Base-by-base conservation (phyloP, 2,329 filamentous ascomycete species). In the Rachicladosporium sp. region DNA sequence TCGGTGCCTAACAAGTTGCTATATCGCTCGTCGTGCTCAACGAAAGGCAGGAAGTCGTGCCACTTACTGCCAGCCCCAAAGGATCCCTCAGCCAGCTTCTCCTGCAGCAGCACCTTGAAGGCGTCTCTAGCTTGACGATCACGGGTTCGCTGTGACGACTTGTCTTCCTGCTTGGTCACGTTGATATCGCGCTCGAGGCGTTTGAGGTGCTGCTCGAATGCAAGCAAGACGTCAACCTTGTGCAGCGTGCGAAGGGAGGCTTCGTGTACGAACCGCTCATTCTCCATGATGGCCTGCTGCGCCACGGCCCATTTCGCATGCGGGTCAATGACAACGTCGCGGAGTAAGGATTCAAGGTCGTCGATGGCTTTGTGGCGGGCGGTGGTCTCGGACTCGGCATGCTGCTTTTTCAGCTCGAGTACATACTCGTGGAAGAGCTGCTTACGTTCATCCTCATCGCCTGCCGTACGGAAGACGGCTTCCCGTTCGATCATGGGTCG, bases 221-320 rank as follows among this genome's bases (percentile, higher is more conserved):
- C 82, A 55, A 78, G 87, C 65, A 98, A 72, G 58, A 96, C 77
- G 62, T 98, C 91, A 64, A 84, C 82, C 58, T 87, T 86, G 65
- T 71, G 87, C 51, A 98, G 76, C 54, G 79, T 68, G 62, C 85
- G 77, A 68, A 93, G 94, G 67, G 84, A 91, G 56, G 83, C 77
- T 51, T 93, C 85, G 58, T 70, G 73, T 61, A 85, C 77, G 59
- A 93, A 87, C 47, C 76, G 78, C 46, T 80, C 73, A 57, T 82
- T 84, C 38, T 76, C 76, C 55, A 85, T 78, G 51, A 98, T 82
- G 53, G 83, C 76, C 49, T 76, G 74, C 60, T 93, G 85, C 35
- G 87, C 91, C 54, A 94, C 85, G 38, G 82, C 76, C 93, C 93
- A 98, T 50, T 86, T 81, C 31, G 89, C 95, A 60, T 94, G 95